Evolutionary conservation across 139 green algal species (phyloP).

Genomic region (Bryopsis sp.): DNA sequence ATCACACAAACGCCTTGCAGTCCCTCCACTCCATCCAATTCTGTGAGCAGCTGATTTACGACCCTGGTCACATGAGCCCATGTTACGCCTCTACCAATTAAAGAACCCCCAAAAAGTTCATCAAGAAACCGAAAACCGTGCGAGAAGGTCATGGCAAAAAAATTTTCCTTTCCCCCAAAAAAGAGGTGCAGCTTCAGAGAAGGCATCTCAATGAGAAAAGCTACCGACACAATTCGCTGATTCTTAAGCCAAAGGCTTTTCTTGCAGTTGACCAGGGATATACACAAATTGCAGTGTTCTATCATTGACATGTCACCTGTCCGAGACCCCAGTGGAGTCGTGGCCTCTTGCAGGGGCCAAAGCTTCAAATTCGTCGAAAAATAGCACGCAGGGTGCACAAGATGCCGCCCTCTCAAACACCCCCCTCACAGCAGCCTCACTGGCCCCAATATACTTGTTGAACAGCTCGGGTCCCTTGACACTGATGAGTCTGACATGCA

Average conservation of each 20-base stretch:
- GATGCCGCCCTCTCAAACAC: constrained; percentile 76
- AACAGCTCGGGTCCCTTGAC: constrained; percentile 94
- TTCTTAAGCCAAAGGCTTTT: too few relatives aligned
- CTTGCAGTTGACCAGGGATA: too few relatives aligned
- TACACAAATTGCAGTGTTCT: too few relatives aligned
- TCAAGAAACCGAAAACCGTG: not conserved
- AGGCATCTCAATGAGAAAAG: too few relatives aligned
- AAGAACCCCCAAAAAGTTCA: not conserved
- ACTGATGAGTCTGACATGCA: constrained; percentile 22
- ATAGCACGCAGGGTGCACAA: constrained; percentile 90
- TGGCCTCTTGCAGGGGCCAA: constrained; percentile 86
- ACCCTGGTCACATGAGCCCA: too few relatives aligned
- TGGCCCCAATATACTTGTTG: constrained; percentile 98
- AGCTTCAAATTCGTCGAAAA: constrained; percentile 99
- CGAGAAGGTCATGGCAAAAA: too few relatives aligned
- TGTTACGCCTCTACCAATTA: too few relatives aligned
- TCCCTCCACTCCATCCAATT: constrained; percentile 93
- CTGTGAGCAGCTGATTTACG: constrained; percentile 95
- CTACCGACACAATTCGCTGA: too few relatives aligned
- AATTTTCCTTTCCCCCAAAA: too few relatives aligned
- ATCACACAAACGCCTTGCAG: constrained; percentile 83
- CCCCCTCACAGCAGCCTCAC: constrained; percentile 81
- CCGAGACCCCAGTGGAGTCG: constrained; percentile 89
- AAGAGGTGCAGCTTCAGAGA: too few relatives aligned
- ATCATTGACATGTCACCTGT: too few relatives aligned